Evolutionary conservation across 2,329 filamentous ascomycete species (phyloP).

Genomic region (Conoideocrella luteorostrata): DNA sequence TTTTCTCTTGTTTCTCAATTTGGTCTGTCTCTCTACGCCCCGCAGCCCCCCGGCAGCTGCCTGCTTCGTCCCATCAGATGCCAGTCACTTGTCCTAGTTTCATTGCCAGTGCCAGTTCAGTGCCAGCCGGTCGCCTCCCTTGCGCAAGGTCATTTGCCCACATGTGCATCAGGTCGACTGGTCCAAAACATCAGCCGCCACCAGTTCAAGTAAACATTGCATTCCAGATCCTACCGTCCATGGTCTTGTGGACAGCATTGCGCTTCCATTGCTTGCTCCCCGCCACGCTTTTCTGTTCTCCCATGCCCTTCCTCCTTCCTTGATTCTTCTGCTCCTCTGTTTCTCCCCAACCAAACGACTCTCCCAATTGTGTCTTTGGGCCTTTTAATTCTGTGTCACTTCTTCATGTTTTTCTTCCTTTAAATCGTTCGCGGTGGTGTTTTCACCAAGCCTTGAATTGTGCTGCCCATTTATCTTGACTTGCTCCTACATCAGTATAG

Average conservation of each 20-base stretch:
- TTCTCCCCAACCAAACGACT: not conserved
- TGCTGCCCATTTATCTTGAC: not conserved
- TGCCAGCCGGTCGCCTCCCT: constrained; percentile 10
- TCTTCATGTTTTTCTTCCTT: constrained; percentile 1
- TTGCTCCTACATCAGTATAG: constrained; percentile 4
- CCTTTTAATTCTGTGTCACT: not conserved
- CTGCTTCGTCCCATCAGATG: constrained; percentile 10
- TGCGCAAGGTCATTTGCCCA: constrained; percentile 2
- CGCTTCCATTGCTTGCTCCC: constrained; percentile 10
- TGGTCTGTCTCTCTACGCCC: not conserved
- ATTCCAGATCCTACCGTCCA: constrained; percentile 12
- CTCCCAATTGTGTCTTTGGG: not conserved
- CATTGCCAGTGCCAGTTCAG: constrained; percentile 12
- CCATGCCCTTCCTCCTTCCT: constrained; percentile 1
- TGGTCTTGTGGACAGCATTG: not conserved
- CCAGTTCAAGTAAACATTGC: constrained; percentile 13
- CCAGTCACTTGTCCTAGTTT: constrained; percentile 10
- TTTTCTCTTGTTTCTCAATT: not conserved
- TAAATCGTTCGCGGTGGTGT: not conserved
- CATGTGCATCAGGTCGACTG: constrained; percentile 3
- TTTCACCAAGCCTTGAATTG: not conserved
- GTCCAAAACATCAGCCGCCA: constrained; percentile 12
- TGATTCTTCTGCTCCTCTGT: constrained; percentile 1
- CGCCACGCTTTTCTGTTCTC: not conserved
- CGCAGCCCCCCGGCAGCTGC: constrained; percentile 7